These are phyloP conservation scores for Pythium volutum DNA, from an alignment of 352 stramenopile species.

Conservation along the genomic window DNA sequence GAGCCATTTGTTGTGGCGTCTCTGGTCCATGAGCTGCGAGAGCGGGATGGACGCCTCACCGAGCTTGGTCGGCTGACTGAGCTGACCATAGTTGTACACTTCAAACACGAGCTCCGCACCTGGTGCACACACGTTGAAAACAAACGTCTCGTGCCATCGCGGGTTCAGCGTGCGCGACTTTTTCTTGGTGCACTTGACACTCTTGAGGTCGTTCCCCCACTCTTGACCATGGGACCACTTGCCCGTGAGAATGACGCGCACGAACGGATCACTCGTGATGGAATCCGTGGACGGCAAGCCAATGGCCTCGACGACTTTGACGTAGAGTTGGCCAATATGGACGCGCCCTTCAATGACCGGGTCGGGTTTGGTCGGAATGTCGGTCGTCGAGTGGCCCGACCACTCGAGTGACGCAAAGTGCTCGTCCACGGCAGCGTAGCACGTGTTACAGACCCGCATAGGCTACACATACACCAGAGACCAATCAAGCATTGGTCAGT, in stretches of 20 bases:
- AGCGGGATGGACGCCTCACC: conserved; percentile 75
- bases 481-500: background rate
- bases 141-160: conserved; percentile 85
- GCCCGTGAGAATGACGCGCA: conserved; percentile 77
- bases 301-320: conserved; percentile 85
- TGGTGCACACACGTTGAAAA: conserved; percentile 85
- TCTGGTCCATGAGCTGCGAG: conserved; percentile 81
- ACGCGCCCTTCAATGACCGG: conserved; percentile 79
- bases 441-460: conserved; percentile 86
- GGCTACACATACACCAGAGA: conserved; percentile 38
- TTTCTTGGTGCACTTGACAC: conserved; percentile 82
- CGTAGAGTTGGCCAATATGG: conserved; percentile 83
- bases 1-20: conserved; percentile 86
- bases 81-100: conserved; percentile 83
- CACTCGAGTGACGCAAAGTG: conserved; percentile 84
- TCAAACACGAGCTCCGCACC: conserved; percentile 80
- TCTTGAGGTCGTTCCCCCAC: conserved; percentile 81
- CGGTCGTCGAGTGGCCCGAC: conserved; percentile 69
- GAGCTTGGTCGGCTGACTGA: conserved; percentile 80
- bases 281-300: conserved; percentile 80
- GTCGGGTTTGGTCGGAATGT: conserved; percentile 70
- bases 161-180: conserved; percentile 85
- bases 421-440: conserved; percentile 80
- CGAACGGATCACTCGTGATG: conserved; percentile 87
- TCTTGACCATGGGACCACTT: conserved; percentile 86